Base-by-base conservation (phyloP, 2,329 filamentous ascomycete genomes). In the Macrophomina pseudophaseolina region DNA sequence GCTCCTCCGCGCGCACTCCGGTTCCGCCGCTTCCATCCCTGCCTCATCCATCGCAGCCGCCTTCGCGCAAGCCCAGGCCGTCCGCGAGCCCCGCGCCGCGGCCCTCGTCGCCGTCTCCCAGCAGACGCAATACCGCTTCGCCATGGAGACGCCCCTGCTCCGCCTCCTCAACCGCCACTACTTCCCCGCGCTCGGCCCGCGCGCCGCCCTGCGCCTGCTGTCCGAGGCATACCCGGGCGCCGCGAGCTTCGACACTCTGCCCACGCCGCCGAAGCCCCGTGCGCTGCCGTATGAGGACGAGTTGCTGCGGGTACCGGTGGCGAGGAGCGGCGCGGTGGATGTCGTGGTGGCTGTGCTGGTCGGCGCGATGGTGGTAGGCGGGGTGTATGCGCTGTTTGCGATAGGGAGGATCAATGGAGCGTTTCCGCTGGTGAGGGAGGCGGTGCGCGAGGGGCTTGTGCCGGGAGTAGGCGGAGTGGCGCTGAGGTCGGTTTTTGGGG, bases 201-300 rank as follows among this genome's bases (percentile, higher is more conserved):
- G 23, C 8, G 28, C 30, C 1, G 8, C 46, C 3, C 16, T 64
- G n/a, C 33, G 48, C 7, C 14, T 64, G 5, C 60, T 64, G 2
- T 64, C 48, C 4, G 33, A 42, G 16, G 48, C 46, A 5, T 53
- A 64, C 51, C 33, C 60, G 7, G 60, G 60, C 4, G 60, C 60
- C 2, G 48, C 11, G 12, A 40, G 44, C n/a, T 11, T 63, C 9
- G 23, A n/a, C 2, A 28, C 9, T 14, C 23, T 64, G 46, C 11
- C 5, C 0, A 5, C 38, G 0, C 48, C 60, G 8, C 5, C 9
- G 32, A 42, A 48, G 40, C 38, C 48, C 16, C 48, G 48, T 3
- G 23, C 12, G 3, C 4, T 64, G 5, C 60, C 60, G 5, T 64
- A 53, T 6, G 14, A 53, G 5, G 60, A 64, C 23, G 60, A 64